Percentiles rank a stretch among this genome's conserved stretches.
Conservation (phyloP, 2,329 filamentous ascomycete species). For the Xylaria multiplex region DNA sequence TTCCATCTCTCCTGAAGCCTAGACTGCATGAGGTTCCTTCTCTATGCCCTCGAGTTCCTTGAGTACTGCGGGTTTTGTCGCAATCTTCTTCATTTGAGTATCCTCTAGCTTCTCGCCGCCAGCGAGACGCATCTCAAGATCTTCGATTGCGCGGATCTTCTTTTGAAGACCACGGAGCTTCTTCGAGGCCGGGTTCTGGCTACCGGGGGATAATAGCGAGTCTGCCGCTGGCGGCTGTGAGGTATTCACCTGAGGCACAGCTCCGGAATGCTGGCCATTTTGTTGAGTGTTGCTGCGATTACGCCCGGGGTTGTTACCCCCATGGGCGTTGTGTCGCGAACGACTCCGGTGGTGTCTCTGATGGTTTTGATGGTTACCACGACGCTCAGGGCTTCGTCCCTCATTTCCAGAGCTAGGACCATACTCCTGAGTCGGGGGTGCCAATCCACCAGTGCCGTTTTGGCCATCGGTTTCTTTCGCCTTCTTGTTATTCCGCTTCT, state of each 20-base stretch:
- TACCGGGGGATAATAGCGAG: constrained; percentile 55
- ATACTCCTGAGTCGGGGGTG: constrained; percentile 56
- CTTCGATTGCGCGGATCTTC: constrained; percentile 97
- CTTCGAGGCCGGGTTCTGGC: constrained; percentile 82
- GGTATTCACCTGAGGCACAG: constrained; percentile 46
- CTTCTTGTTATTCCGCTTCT: constrained; percentile 94
- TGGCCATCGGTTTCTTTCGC: constrained; percentile 80
- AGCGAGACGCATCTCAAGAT: constrained; percentile 95
- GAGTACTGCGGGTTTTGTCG: constrained; percentile 83
- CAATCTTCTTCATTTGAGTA: constrained; percentile 98
- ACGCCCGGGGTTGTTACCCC: constrained; percentile 57
- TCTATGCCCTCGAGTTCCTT: constrained; percentile 78
- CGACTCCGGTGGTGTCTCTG: constrained; percentile 61
- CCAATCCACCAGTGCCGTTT: constrained; percentile 56
- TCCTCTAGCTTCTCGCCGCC: constrained; percentile 97
- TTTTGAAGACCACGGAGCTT: constrained; percentile 93
- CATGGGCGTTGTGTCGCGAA: constrained; percentile 61
- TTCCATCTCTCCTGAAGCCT: not conserved
- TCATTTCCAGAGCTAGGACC: constrained; percentile 60
- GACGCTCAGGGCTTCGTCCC: constrained; percentile 73
- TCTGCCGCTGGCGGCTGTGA: constrained; percentile 59
- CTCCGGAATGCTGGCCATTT: constrained; percentile 47
- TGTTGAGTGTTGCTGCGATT: constrained; percentile 63
- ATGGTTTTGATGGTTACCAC: constrained; percentile 65
- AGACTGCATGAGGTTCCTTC: constrained; percentile 47